Conservation (phyloP, 768 basidiomycete genomes). For the Phanerochaete sordida region DNA sequence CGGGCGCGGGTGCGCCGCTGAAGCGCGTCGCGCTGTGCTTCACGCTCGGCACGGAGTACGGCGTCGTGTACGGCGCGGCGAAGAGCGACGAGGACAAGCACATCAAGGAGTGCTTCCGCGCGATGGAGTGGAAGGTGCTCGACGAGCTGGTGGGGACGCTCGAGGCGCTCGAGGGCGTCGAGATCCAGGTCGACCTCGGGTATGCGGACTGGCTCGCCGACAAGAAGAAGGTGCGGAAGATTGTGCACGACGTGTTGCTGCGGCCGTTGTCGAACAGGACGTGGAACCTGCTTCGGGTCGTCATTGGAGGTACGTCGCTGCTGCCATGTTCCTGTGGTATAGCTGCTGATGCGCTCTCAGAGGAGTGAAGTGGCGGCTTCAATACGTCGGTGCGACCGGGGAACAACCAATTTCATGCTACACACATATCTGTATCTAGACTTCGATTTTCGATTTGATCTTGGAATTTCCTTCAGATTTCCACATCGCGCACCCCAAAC, state of each 20-base stretch:
- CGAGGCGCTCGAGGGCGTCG: not conserved
- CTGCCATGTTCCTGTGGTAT: too few species aligned
- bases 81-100: not conserved
- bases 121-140: not conserved
- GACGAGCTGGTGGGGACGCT: not conserved
- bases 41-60: not conserved
- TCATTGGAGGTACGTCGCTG: too few species aligned
- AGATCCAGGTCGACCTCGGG: not conserved
- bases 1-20: not conserved
- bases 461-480: too few species aligned
- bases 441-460: too few species aligned
- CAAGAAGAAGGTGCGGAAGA: not conserved
- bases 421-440: too few species aligned
- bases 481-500: too few species aligned
- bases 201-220: not conserved
- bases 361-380: too few species aligned
- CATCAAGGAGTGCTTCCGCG: not conserved
- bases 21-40: not conserved
- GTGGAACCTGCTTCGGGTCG: not conserved
- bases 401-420: too few species aligned
- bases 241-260: not conserved
- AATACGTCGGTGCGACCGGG: too few species aligned
- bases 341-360: too few species aligned
- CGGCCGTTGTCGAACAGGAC: not conserved
- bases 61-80: not conserved